phyloP scores from a whole-genome alignment of 164 flowering plant genomes.

The Dillenia turbinata region DNA sequence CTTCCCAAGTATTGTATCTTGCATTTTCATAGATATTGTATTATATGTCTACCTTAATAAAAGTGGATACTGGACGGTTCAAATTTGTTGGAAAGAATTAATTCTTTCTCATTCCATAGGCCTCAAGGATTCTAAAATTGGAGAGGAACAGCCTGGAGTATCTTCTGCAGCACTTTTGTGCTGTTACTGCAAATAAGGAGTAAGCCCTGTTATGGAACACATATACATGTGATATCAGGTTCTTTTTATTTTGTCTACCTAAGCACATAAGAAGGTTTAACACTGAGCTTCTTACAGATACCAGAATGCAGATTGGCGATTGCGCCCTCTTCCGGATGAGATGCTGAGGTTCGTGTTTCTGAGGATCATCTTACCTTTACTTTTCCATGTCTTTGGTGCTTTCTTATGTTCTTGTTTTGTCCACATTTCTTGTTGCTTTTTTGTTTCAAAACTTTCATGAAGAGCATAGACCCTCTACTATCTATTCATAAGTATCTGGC shows the following conservation, averaged over 20 bases:
- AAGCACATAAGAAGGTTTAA: conserved; percentile 3
- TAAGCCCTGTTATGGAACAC: conserved; percentile 20
- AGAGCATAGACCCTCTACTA: too few relatives aligned
- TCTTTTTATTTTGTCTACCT: neutral
- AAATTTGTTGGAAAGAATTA: neutral
- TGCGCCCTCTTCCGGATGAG: conserved; percentile 83
- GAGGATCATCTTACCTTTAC: neutral
- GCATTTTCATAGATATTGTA: too few relatives aligned
- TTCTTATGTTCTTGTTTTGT: too few relatives aligned
- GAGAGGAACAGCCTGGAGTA: conserved; percentile 89
- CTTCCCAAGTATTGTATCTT: too few relatives aligned
- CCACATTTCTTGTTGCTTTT: too few relatives aligned
- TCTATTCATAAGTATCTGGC: too few relatives aligned
- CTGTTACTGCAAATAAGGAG: conserved; percentile 93
- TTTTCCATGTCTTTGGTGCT: too few relatives aligned
- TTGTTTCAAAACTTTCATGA: too few relatives aligned
- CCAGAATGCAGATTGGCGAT: conserved; percentile 98
- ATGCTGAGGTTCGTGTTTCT: conserved; percentile 61
- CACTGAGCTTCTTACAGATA: conserved; percentile 49
- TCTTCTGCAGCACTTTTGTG: conserved; percentile 80
- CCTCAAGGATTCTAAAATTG: conserved; percentile 80
- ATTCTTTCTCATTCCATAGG: conserved; percentile 39
- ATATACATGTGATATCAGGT: neutral
- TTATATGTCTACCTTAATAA: too few relatives aligned
- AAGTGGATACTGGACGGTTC: too few relatives aligned